A percentile compares a stretch with the other conserved stretches of the same genome.
These are phyloP conservation scores for Torulaspora franciscae DNA, from an alignment of 805 yeast species.

Conservation along the genomic window DNA sequence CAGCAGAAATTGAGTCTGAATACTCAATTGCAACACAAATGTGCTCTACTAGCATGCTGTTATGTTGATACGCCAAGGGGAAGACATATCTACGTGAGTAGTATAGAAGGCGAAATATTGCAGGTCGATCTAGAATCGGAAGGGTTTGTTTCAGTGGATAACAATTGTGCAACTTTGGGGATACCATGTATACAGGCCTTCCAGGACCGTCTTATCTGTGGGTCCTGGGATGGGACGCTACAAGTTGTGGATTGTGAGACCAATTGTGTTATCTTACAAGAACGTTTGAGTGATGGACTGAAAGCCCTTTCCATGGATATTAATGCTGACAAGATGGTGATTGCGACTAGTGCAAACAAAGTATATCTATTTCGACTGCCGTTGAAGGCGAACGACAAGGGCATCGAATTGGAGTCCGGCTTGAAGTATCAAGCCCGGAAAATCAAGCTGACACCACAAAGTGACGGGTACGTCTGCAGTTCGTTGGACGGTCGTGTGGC, in stretches of 20 bases:
- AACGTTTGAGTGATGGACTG: slow-evolving; percentile 11
- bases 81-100: slow-evolving; percentile 43
- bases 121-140: slow-evolving; percentile 49
- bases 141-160: slow-evolving; percentile 22
- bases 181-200: slow-evolving; percentile 33
- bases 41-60: slow-evolving; percentile 18
- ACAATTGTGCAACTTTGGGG: slow-evolving; percentile 39
- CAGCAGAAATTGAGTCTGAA: slow-evolving; percentile 10
- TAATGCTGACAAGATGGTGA: slow-evolving; percentile 42
- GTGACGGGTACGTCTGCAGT: slow-evolving; percentile 56
- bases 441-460: slow-evolving; percentile 48
- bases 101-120: slow-evolving; percentile 51
- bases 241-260: slow-evolving; percentile 43
- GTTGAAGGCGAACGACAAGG: slow-evolving; percentile 4
- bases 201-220: slow-evolving; percentile 39
- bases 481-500: slow-evolving; percentile 83
- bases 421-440: slow-evolving; percentile 60
- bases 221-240: slow-evolving; percentile 58
- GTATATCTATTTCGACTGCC: slow-evolving; percentile 35
- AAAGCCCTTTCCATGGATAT: slow-evolving; percentile 56
- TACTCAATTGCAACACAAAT: slow-evolving; percentile 7
- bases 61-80: slow-evolving; percentile 20
- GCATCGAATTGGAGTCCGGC: slow-evolving; percentile 47
- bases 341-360: slow-evolving; percentile 50
- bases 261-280: slow-evolving; percentile 13